Evolutionary conservation across 108 stramenopile species (phyloP), one percentile per base, ranked within the genome.

Genomic region (Cyclotella baltica): DNA sequence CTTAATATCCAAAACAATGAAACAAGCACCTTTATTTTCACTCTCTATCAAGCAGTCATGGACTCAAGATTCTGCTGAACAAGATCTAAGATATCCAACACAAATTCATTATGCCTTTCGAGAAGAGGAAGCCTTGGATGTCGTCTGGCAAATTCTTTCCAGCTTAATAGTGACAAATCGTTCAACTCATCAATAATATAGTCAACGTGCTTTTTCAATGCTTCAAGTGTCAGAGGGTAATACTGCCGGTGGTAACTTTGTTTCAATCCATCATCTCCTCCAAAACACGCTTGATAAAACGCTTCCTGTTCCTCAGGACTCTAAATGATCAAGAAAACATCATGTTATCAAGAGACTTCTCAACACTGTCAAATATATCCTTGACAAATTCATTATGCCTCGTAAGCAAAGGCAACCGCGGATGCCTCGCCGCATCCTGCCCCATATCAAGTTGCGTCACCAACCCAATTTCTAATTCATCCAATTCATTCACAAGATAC

Each of bases 321-420:
- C 40, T 23, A 8, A 23, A 11, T 4, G 9, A 33, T 51, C 25
- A 20, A 48, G 18, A 53, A 28, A 20, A 22, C 33, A 35, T 34
- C 20, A 25, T 56, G 52, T 31, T 62, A 73, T 83, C 83, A 30
- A 81, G 63, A 46, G 66, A 59, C 25, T 61, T 31, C 28, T 67
- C 62, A 52, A 86, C 85, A 68, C 53, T 74, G 55, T 72, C 40
- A 70, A 88, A 81, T 3, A 77, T 81, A 4, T 36, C 5, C 37
- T 51, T 67, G 28, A 88, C 56, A 40, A 85, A 85, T 36, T 83
- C 78, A 72, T 86, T 85, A 73, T 88, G 87, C 40, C 67, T 48
- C 35, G 38, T 67, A 52, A 88, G 72, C 67, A 84, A 55, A 4
- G 77, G 73, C 22, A 88, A 30, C 25, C 78, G 47, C 18, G 82